These are phyloP conservation scores for Roridomyces roridus DNA, from an alignment of 768 basidiomycete species.

Conservation along the genomic window DNA sequence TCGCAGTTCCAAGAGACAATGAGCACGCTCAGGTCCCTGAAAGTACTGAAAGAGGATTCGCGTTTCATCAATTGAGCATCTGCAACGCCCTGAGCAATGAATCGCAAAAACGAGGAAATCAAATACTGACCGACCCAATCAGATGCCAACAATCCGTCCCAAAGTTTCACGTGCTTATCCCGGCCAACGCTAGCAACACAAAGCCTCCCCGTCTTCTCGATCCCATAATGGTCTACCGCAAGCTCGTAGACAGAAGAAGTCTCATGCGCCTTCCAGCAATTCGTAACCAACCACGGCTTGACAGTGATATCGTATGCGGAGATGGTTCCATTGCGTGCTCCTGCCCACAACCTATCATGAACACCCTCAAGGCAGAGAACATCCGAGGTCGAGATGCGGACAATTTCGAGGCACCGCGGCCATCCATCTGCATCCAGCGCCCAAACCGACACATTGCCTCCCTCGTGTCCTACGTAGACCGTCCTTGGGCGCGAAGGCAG, in stretches of 20 bases:
- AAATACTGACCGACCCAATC: constrained; percentile 84
- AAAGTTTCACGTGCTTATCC: constrained; percentile 76
- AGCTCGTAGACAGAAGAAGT: constrained; percentile 68
- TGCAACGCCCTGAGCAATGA: constrained; percentile 33
- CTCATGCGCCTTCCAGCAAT: constrained; percentile 85
- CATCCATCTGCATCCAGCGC: constrained; percentile 57
- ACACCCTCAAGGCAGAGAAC: constrained; percentile 88
- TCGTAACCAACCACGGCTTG: constrained; percentile 86
- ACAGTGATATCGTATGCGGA: constrained; percentile 77
- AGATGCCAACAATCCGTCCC: constrained; percentile 87
- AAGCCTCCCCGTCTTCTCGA: constrained; percentile 70
- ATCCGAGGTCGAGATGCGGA: constrained; percentile 83
- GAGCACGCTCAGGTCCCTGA: constrained; percentile 78
- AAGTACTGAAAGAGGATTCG: constrained; percentile 79
- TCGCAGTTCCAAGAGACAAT: constrained; percentile 95
- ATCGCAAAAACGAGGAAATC: not conserved
- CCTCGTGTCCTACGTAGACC: constrained; percentile 92
- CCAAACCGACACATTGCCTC: constrained; percentile 91
- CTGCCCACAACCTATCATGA: constrained; percentile 85
- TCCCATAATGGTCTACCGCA: constrained; percentile 74
- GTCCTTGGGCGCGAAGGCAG: constrained; percentile 68
- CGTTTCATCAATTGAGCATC: constrained; percentile 79
- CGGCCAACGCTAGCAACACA: constrained; percentile 78
- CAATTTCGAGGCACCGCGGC: constrained; percentile 72
- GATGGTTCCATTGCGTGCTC: constrained; percentile 82